Conservation (phyloP, 2,329 filamentous ascomycete species). For the Colletotrichum musicola region DNA sequence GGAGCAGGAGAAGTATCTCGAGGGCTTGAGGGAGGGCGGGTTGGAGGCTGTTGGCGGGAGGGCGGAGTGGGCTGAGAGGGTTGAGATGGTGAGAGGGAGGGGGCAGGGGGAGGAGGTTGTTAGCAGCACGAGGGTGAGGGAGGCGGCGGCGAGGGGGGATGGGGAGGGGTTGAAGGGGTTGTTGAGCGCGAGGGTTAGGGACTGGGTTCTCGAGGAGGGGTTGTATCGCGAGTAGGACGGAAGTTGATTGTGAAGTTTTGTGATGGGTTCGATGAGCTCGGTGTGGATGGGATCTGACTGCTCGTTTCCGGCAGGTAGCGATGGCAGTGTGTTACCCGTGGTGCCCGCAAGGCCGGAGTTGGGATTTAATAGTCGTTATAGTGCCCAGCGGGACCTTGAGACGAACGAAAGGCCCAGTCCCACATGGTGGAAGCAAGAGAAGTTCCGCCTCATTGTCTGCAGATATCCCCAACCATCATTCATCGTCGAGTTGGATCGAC, state of each 20-base stretch:
- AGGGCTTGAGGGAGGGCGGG: slow-evolving; percentile 59
- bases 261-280: neutral
- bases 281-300: too few species aligned
- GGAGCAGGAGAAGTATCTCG: slow-evolving; percentile 68
- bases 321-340: too few species aligned
- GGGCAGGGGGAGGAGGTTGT: slow-evolving; percentile 57
- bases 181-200: slow-evolving; percentile 68
- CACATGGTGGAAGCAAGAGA: too few species aligned
- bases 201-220: slow-evolving; percentile 67
- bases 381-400: too few species aligned
- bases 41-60: slow-evolving; percentile 67
- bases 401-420: too few species aligned
- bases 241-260: neutral
- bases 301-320: too few species aligned
- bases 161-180: slow-evolving; percentile 62
- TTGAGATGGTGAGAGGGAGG: slow-evolving; percentile 69
- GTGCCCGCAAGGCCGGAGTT: too few species aligned
- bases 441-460: too few species aligned
- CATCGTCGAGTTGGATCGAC: too few species aligned
- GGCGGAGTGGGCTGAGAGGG: slow-evolving; percentile 68
- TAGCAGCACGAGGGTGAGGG: slow-evolving; percentile 74
- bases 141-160: slow-evolving; percentile 62
- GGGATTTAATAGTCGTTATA: too few species aligned
- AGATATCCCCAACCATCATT: too few species aligned
- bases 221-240: slow-evolving; percentile 63